Evolutionary conservation across 768 basidiomycete species (phyloP).

Genomic region (Krasilnikovozyma curviuscula): DNA sequence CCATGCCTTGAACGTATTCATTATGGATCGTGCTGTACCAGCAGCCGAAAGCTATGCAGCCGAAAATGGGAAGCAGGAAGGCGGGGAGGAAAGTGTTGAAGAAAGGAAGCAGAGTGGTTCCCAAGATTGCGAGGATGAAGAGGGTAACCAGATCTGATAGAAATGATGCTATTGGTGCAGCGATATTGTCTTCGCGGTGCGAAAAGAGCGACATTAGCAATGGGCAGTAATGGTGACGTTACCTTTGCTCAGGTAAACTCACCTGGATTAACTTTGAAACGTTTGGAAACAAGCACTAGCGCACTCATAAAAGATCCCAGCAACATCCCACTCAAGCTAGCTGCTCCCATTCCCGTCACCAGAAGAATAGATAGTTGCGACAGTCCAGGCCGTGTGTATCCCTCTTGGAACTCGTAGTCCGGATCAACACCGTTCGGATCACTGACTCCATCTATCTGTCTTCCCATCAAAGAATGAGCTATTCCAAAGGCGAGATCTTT

Average conservation of each 20-base stretch:
- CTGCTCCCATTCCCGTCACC: slow-evolving; percentile 47
- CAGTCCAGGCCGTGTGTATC: slow-evolving; percentile 27
- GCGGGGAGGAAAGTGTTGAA: slow-evolving; percentile 3
- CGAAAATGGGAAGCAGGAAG: slow-evolving; percentile 25
- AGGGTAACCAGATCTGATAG: slow-evolving; percentile 86
- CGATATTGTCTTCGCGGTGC: slow-evolving; percentile 58
- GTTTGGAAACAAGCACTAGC: slow-evolving; percentile 59
- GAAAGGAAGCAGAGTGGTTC: slow-evolving; percentile 16
- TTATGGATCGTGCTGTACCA: slow-evolving; percentile 56
- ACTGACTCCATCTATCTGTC: too few species aligned
- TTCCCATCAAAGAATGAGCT: slow-evolving; percentile 2
- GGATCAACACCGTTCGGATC: slow-evolving; percentile 6
- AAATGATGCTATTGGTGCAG: slow-evolving; percentile 79
- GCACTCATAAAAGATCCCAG: slow-evolving; percentile 85
- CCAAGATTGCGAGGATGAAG: slow-evolving; percentile 46
- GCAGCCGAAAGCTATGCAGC: too few species aligned
- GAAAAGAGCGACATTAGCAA: not conserved
- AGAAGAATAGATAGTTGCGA: slow-evolving; percentile 29
- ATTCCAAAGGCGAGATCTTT: slow-evolving; percentile 4
- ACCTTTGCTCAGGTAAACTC: slow-evolving; percentile 11
- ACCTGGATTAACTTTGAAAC: slow-evolving; percentile 68
- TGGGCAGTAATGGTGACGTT: not conserved
- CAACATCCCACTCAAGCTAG: slow-evolving; percentile 43
- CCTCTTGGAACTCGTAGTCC: slow-evolving; percentile 16
- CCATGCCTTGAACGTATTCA: slow-evolving; percentile 45